Conservation (phyloP, 768 basidiomycete genomes). For the Boletus insuetus region DNA sequence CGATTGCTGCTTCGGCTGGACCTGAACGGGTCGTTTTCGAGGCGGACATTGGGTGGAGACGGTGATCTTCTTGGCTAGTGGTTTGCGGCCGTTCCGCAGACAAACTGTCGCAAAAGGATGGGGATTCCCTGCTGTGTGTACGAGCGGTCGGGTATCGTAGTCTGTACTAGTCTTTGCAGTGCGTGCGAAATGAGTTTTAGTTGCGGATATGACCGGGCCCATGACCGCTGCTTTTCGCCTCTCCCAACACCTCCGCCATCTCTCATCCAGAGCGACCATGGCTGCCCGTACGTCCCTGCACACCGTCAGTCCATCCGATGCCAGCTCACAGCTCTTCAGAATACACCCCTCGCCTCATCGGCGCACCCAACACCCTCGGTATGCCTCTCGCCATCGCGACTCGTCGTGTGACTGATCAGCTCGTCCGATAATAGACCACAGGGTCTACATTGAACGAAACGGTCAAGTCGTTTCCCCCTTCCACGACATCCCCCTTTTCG, state of each 20-base stretch:
- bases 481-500: slow-evolving; percentile 98
- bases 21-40: slow-evolving; percentile 77
- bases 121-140: too few species aligned
- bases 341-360: slow-evolving; percentile 75
- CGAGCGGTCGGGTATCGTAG: too few species aligned
- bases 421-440: slow-evolving; percentile 67
- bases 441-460: slow-evolving; percentile 90
- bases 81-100: too few species aligned
- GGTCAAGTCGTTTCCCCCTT: slow-evolving; percentile 80
- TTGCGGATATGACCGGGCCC: slow-evolving; percentile 29
- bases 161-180: too few species aligned
- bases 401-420: slow-evolving; percentile 19
- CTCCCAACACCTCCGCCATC: slow-evolving; percentile 59
- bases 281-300: slow-evolving; percentile 7
- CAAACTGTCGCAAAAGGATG: too few species aligned
- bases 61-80: background rate
- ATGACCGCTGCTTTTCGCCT: slow-evolving; percentile 40
- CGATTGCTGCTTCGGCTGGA: slow-evolving; percentile 78
- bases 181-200: background rate
- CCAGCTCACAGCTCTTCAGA: slow-evolving; percentile 38
- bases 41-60: slow-evolving; percentile 29
- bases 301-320: background rate
- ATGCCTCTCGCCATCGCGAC: slow-evolving; percentile 21
- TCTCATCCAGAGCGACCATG: slow-evolving; percentile 53
- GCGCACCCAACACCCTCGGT: slow-evolving; percentile 94